phyloP scores from a whole-genome alignment of 495 filamentous ascomycete species.

The Stereocaulon alpinum region DNA sequence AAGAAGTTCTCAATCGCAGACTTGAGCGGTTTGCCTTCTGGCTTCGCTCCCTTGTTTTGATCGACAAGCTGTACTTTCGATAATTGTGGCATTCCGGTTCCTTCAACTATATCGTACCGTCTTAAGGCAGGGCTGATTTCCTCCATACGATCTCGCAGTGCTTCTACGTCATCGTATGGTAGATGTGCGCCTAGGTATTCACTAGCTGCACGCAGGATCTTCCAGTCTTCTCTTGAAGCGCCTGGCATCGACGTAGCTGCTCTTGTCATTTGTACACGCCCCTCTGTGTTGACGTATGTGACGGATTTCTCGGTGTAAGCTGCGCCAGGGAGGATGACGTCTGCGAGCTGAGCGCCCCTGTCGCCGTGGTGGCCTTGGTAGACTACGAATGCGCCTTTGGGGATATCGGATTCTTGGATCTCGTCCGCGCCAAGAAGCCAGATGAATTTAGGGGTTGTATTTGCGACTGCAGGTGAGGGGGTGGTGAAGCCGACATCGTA shows the following conservation, averaged over 20 bases:
- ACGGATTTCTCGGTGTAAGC: conserved; percentile 97
- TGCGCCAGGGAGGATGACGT: conserved; percentile 86
- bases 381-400: conserved; percentile 88
- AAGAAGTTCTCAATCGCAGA: conserved; percentile 89
- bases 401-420: conserved; percentile 65
- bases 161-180: conserved; percentile 85
- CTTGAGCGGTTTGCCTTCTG: conserved; percentile 53
- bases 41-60: conserved; percentile 77
- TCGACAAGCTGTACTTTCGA: conserved; percentile 90
- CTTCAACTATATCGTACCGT: conserved; percentile 83
- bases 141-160: conserved; percentile 82
- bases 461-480: conserved; percentile 64
- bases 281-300: conserved; percentile 96
- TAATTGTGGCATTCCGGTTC: conserved; percentile 54
- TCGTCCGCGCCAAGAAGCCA: conserved; percentile 97
- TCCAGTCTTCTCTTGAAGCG: conserved; percentile 92
- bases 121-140: conserved; percentile 85
- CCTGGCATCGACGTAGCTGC: conserved; percentile 77
- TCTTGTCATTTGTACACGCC: conserved; percentile 84
- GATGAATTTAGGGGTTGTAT: conserved; percentile 82
- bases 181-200: conserved; percentile 84
- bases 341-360: conserved; percentile 80
- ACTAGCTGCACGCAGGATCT: conserved; percentile 83
- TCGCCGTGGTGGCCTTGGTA: conserved; percentile 99
- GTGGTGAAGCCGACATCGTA: conserved; percentile 92